These are phyloP conservation scores for Syncephalis plumigaleata DNA, from an alignment of 371 early-diverging fungal species.

Conservation along the genomic window DNA sequence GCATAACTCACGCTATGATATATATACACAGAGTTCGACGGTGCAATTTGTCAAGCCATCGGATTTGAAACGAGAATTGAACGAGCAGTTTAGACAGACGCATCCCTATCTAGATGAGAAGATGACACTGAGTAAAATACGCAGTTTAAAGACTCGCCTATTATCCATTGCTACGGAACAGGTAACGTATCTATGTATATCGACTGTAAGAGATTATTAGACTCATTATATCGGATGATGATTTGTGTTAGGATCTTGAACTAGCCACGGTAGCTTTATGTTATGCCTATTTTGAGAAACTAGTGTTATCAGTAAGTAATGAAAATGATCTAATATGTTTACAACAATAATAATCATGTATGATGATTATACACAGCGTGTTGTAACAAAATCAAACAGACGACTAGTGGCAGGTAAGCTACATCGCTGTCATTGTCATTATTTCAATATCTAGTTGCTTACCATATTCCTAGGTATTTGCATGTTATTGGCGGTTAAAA, in stretches of 20 bases:
- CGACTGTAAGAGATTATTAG: background rate
- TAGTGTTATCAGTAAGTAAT: constrained; percentile 42
- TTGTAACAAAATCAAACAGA: constrained; percentile 58
- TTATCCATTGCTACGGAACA: constrained; percentile 23
- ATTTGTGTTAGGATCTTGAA: constrained; percentile 45
- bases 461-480: constrained; percentile 45
- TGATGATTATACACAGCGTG: constrained; percentile 35
- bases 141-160: constrained; percentile 46
- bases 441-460: constrained; percentile 10
- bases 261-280: constrained; percentile 76
- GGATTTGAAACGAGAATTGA: constrained; percentile 46
- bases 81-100: constrained; percentile 57
- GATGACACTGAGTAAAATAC: constrained; percentile 64
- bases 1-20: too few relatives aligned
- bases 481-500: constrained; percentile 61
- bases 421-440: too few relatives aligned
- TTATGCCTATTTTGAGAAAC: constrained; percentile 86
- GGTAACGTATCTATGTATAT: too few relatives aligned
- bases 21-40: constrained; percentile 43
- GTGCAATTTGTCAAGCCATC: constrained; percentile 37
- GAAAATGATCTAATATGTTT: constrained; percentile 9
- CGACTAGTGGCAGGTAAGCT: constrained; percentile 56
- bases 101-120: constrained; percentile 54
- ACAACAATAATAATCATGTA: constrained; percentile 13
- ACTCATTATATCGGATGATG: background rate